Evolutionary conservation across 2,329 filamentous ascomycete genomes (phyloP), one percentile per base, ranked within the genome.

Genomic region (Berkeleyomyces rouxiae): DNA sequence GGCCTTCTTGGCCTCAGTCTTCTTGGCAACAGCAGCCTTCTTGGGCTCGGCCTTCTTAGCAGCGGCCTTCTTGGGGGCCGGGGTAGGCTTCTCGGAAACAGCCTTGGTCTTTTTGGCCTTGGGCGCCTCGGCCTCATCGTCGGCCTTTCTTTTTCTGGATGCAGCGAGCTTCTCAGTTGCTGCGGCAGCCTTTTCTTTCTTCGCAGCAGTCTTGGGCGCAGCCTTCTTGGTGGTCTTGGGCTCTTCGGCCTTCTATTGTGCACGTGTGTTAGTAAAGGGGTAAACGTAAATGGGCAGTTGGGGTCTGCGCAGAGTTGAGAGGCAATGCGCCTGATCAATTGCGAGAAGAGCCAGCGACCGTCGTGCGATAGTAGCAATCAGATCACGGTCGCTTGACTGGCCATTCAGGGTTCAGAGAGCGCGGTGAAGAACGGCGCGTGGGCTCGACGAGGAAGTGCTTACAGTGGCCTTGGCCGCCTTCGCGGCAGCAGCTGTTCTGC

Each of bases 1-100:
- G 83, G 75, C 13, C 81, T 81, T 65, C 80, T 66, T 66, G 36
- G 53, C 11, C 13, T 42, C 58, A 44, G n/a, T 42, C 60, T 60
- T 61, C 37, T 61, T 64, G 13, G 60, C 59, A 11, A 65, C 63
- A 43, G 67, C 63, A 43, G 67, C 64, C 31, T 66, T 67, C 67
- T 68, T 70, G 57, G 57, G 23, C 3, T 65, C 68, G 31, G 67
- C 66, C 66, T 71, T 71, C 55, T 67, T 68, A 37, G 67, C 65
- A 62, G 67, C 67, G 23, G 67, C 63, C 44, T 67, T 67, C 43
- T 67, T 67, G 10, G 67, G 63, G 31, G 31, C 7, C 7, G 47
- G 4, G 31, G 42, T 33, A 4, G 62, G 42, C 31, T 67, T 61
- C 13, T 59, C 61, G 9, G 13, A 11, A 58, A 7, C 6, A 7